Conservation (phyloP, 2,329 filamentous ascomycete species). For the Tolypocladium tropicale region DNA sequence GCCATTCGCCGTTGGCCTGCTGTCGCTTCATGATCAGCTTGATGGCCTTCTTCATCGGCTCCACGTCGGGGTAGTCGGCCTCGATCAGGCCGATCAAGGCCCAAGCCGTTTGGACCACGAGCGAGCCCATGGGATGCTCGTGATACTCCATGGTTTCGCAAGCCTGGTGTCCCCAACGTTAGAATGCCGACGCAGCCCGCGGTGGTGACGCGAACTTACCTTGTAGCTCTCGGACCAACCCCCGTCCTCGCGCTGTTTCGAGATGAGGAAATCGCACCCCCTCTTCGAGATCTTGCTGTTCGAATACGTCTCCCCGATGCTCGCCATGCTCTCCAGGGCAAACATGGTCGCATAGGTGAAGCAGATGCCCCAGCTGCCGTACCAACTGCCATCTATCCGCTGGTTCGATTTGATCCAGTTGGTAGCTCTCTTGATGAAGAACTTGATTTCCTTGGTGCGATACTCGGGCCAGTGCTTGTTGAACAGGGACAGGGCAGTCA, state of each 20-base stretch:
- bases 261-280: slow-evolving; percentile 78
- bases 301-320: slow-evolving; percentile 69
- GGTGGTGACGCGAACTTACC: slow-evolving; percentile 25
- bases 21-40: slow-evolving; percentile 78
- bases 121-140: slow-evolving; percentile 64
- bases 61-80: slow-evolving; percentile 67
- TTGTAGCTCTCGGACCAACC: slow-evolving; percentile 96
- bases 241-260: slow-evolving; percentile 77
- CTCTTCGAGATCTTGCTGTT: slow-evolving; percentile 61
- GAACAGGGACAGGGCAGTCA: slow-evolving; percentile 80
- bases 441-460: slow-evolving; percentile 61
- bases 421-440: slow-evolving; percentile 64
- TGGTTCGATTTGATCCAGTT: slow-evolving; percentile 76
- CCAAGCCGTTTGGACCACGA: slow-evolving; percentile 95
- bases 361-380: slow-evolving; percentile 95
- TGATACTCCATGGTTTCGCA: slow-evolving; percentile 69
- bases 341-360: slow-evolving; percentile 98
- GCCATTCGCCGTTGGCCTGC: slow-evolving; percentile 83
- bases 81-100: slow-evolving; percentile 73
- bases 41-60: slow-evolving; percentile 63
- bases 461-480: slow-evolving; percentile 73
- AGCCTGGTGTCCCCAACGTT: slow-evolving; percentile 34
- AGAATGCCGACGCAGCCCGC: background rate
- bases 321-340: slow-evolving; percentile 75
- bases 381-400: slow-evolving; percentile 81